A percentile compares a stretch with the other conserved stretches of the same genome.
These are phyloP conservation scores for Claviceps arundinis DNA, from an alignment of 2,329 filamentous ascomycete species.

Conservation along the genomic window DNA sequence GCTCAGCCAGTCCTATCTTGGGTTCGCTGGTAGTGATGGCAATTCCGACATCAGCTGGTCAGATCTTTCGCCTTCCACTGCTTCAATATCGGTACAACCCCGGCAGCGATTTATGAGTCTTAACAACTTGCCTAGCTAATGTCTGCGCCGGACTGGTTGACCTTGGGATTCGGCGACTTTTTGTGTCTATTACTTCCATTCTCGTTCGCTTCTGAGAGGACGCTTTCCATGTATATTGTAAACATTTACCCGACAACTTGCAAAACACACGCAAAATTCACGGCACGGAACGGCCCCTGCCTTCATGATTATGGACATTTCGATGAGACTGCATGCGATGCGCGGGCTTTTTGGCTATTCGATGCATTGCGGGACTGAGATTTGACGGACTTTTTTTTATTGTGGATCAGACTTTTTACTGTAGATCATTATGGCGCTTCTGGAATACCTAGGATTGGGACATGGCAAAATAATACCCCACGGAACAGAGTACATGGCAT, in stretches of 20 bases:
- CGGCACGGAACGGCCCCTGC: not conserved
- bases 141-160: not conserved
- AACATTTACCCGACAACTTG: not conserved
- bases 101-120: conserved; percentile 12
- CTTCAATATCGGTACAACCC: conserved; percentile 19
- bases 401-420: not conserved
- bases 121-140: conserved; percentile 6
- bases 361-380: not conserved
- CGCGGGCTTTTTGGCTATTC: too few species aligned
- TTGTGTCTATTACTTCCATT: not conserved
- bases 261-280: not conserved
- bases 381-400: not conserved
- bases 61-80: conserved; percentile 24
- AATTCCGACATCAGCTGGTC: conserved; percentile 38
- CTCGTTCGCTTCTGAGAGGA: not conserved
- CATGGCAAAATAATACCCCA: conserved; percentile 5
- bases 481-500: conserved; percentile 2
- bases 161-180: not conserved
- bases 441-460: not conserved
- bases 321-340: too few species aligned
- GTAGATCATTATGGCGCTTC: conserved; percentile 4
- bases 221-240: not conserved
- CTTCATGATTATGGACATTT: too few species aligned
- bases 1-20: conserved; percentile 29
- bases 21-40: conserved; percentile 21